Conservation (phyloP, 352 stramenopile genomes). For the Phytophthora uliginosa region DNA sequence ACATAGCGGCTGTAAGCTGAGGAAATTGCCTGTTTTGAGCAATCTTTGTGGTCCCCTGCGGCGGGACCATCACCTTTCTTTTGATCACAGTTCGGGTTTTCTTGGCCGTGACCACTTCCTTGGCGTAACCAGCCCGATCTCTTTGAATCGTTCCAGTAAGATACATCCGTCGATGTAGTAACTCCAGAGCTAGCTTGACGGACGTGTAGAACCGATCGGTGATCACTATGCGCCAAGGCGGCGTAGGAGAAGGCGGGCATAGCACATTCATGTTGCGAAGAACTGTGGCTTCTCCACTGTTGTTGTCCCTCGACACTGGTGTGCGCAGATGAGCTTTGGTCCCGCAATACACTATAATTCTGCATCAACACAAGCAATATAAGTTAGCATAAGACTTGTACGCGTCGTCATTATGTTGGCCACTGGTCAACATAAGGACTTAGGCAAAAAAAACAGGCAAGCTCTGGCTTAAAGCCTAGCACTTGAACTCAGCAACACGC, state of each 20-base stretch:
- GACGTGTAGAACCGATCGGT: conserved; percentile 8
- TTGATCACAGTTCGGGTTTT: conserved; percentile 2
- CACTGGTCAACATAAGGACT: too few relatives aligned
- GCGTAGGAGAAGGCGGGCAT: not conserved
- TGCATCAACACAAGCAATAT: too few relatives aligned
- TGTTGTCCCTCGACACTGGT: too few relatives aligned
- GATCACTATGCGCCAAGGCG: not conserved
- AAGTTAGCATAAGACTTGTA: too few relatives aligned
- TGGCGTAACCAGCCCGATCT: not conserved
- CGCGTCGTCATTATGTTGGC: too few relatives aligned
- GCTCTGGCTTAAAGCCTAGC: too few relatives aligned
- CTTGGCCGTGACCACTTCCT: not conserved
- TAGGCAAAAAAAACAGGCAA: too few relatives aligned
- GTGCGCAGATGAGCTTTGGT: too few relatives aligned
- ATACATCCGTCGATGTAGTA: conserved; percentile 4
- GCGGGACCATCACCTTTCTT: not conserved
- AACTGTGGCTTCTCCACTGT: not conserved
- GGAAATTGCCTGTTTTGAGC: conserved; percentile 12
- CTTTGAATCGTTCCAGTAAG: not conserved
- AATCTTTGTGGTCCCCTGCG: conserved; percentile 3
- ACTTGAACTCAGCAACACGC: too few relatives aligned
- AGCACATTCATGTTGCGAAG: conserved; percentile 15
- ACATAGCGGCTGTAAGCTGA: too few relatives aligned
- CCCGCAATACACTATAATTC: too few relatives aligned
- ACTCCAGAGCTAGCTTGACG: not conserved